These are phyloP conservation scores for Pecoramyces ruminantium DNA, from an alignment of 192 early-diverging fungal genomes.

Conservation along the genomic window DNA sequence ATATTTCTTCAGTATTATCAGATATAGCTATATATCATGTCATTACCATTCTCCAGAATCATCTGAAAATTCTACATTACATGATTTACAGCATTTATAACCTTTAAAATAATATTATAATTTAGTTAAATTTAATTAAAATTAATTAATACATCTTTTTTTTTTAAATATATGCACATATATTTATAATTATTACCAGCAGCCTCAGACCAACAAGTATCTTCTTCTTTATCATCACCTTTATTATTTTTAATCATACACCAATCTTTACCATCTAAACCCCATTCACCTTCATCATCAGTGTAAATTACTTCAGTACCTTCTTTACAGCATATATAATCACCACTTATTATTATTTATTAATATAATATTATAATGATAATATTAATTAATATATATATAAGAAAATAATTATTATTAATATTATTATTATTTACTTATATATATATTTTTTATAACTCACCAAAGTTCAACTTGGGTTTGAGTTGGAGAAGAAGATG, in stretches of 20 bases:
- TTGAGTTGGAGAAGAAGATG: neutral
- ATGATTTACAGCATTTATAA: neutral
- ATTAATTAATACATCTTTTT: too few relatives aligned
- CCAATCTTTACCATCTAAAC: neutral
- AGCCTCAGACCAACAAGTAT: neutral
- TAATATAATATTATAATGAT: too few relatives aligned
- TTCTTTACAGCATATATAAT: neutral
- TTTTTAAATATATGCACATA: too few relatives aligned
- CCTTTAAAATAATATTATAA: neutral
- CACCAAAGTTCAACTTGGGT: neutral
- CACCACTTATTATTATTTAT: too few relatives aligned
- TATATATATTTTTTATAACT: too few relatives aligned
- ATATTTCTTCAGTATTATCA: too few relatives aligned
- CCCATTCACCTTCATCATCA: neutral
- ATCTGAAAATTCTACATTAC: neutral
- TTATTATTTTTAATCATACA: neutral
- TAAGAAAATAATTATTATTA: too few relatives aligned
- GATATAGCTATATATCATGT: too few relatives aligned
- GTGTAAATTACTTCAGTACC: neutral
- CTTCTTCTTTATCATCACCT: neutral
- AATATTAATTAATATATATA: too few relatives aligned
- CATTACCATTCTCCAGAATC: neutral
- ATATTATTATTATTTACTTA: too few relatives aligned
- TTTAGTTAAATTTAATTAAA: too few relatives aligned
- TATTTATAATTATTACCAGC: neutral